Base-by-base conservation (phyloP, 2,329 filamentous ascomycete genomes). In the Pezicula carpinea region DNA sequence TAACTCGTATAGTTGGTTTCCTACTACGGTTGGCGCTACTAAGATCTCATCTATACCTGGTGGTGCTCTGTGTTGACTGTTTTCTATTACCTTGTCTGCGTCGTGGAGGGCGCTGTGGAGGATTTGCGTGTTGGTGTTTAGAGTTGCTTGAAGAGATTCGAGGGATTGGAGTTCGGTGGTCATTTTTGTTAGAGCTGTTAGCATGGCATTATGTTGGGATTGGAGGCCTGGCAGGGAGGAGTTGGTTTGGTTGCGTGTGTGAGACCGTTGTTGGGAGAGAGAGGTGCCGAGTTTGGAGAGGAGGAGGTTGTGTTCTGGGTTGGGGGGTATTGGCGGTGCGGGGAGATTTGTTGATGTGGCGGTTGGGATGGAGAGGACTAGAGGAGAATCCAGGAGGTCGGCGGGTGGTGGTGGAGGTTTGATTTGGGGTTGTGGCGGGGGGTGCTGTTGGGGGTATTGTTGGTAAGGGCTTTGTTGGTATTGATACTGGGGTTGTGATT, bases 231-330 rank as follows among this genome's bases (percentile, higher is more conserved):
- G 75, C 29, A 96, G 75, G 17, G 86, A 88, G 13, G 85, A 76
- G 15, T 81, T 76, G 56, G 91, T 91, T 60, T 93, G 87, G 21
- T 77, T 68, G 39, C 86, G 77, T 44, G 82, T 84, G 40, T 78
- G 77, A 51, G 83, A 80, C 14, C 91, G 82, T 52, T 87, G 83
- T 33, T 79, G 71, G 46, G 82, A 74, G 3, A 97, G 72, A 0
- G 83, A 80, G 47, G 77, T 73, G 31, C 85, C 89, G 23, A 97
- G 77, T 38, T 90, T 86, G 44, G 79, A 77, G 3, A 96, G 76
- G 14, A 97, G 79, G 17, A 87, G 85, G 65, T 97, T 90, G 64
- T 96, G 96, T 67, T 97, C 89, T 0, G 93, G 93, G 60, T 99
- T 99, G 0, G 90, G 91, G 0, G 93, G 92, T 26, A 96, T 89